Base-by-base conservation (phyloP, 2,329 filamentous ascomycete species). In the Aspergillus sp. region DNA sequence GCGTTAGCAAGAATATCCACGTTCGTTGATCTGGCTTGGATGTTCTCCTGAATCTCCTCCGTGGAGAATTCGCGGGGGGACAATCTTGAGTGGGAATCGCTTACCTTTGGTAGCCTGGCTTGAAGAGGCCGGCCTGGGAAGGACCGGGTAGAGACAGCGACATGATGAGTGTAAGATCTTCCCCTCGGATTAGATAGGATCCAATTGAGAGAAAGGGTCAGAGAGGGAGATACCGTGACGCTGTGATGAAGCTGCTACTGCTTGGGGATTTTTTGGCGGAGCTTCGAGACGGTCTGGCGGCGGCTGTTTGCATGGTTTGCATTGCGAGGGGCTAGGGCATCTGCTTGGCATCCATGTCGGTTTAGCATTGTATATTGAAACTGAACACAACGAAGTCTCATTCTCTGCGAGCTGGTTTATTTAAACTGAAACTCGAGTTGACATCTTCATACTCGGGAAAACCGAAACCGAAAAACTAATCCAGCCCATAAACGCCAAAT, bases 131-230 rank as follows among this genome's bases (percentile, higher is more conserved):
- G 71, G 89, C 84, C 76, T 97, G 96, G 62, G 95, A 95, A 69
- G 95, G 93, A 77, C 87, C 91, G 64, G 95, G 95, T 74, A 99
- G 96, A 74, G 92, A 91, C 75, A 99, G 87, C 79, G 95, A 99
- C 95, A 99, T 98, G 68, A 65, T 80, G 63, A 64, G 20, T 26
- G 39, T 56, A 55, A 61, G 56, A 61, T 57, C 62, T 64, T 66
- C 66, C 66, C 62, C 62, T 54, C 42, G 32, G 17, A 48, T 51
- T 55, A 55, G 39, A 58, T 32, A 56, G 55, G 57, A 48, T 38
- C 45, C 32, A 54, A 32, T 54, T 43, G 45, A 58, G 54, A 55
- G 43, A 60, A 32, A 20, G 38, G 55, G 24, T 15, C 13, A 18
- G 5, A 41, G 48, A 42, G 53, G 34, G 43, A 45, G 42, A 55